Conservation (phyloP, 768 basidiomycete genomes). For the Cystofilobasidium ferigula region DNA sequence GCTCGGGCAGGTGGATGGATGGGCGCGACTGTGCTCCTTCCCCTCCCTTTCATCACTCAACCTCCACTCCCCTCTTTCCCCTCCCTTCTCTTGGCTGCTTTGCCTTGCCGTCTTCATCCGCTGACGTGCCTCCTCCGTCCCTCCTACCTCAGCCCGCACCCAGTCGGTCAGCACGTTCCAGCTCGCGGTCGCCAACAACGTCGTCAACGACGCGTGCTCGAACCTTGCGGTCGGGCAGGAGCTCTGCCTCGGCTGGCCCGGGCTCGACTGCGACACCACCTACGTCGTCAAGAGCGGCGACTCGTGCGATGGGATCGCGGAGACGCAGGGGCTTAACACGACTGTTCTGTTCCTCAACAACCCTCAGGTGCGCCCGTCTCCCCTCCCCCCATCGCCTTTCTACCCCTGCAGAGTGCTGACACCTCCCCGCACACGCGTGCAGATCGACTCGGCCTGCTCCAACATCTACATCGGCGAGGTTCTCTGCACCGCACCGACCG, state of each 20-base stretch:
- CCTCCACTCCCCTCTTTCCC: neutral
- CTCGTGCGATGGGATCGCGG: conserved; percentile 49
- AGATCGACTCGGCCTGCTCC: conserved; percentile 42
- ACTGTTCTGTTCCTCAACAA: conserved; percentile 58
- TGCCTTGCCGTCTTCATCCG: too few species aligned
- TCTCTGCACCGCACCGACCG: conserved; percentile 45
- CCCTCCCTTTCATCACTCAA: neutral
- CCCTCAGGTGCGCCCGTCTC: conserved; percentile 44
- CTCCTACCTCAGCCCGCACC: conserved; percentile 28
- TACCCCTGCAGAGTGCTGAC: too few species aligned
- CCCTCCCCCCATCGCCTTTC: neutral
- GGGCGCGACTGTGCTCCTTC: too few species aligned
- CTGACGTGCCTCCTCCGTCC: neutral
- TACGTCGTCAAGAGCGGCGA: conserved; percentile 52
- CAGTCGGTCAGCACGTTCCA: conserved; percentile 52
- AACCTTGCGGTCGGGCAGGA: conserved; percentile 51
- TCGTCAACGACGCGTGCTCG: conserved; percentile 48
- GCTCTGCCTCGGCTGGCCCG: conserved; percentile 54
- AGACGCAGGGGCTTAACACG: conserved; percentile 42
- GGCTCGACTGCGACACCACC: conserved; percentile 54
- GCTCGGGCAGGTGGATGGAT: too few species aligned
- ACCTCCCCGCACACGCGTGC: neutral
- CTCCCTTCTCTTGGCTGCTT: neutral
- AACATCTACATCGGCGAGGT: conserved; percentile 74
- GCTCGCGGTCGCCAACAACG: conserved; percentile 53